Conservation (phyloP, 2,329 filamentous ascomycete species). For the Aspergillus sojae region DNA sequence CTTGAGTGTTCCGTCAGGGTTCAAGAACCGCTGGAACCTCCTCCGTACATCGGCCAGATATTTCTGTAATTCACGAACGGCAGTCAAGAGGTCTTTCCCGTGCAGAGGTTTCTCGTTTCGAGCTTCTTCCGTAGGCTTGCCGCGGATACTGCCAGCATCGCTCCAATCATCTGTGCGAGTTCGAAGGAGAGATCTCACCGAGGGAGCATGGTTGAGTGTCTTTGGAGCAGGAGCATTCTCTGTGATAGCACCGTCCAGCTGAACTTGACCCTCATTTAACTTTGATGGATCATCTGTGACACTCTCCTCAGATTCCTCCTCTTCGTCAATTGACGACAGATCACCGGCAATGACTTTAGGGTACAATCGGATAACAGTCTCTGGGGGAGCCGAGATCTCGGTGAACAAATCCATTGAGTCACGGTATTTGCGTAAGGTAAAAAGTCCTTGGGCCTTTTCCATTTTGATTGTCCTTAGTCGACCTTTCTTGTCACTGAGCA, state of each 20-base stretch:
- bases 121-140: conserved; percentile 32
- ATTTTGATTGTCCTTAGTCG: conserved; percentile 86
- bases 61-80: conserved; percentile 79
- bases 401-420: conserved; percentile 89
- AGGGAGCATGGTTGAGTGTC: conserved; percentile 36
- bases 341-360: conserved; percentile 82
- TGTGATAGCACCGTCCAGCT: conserved; percentile 26
- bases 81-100: conserved; percentile 80
- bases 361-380: conserved; percentile 82
- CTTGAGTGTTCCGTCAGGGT: conserved; percentile 57
- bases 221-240: conserved; percentile 31
- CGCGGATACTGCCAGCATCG: conserved; percentile 43
- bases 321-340: conserved; percentile 64
- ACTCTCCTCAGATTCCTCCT: conserved; percentile 38
- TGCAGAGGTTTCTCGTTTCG: conserved; percentile 48
- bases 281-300: conserved; percentile 28
- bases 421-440: conserved; percentile 78
- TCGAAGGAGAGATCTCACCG: conserved; percentile 42
- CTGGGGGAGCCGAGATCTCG: conserved; percentile 84
- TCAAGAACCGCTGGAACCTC: conserved; percentile 63
- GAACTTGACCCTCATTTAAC: conserved; percentile 30
- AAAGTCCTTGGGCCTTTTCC: conserved; percentile 83
- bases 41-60: conserved; percentile 85
- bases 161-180: conserved; percentile 40
- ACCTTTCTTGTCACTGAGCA: conserved; percentile 79